Evolutionary conservation across 2,329 filamentous ascomycete species (phyloP).

Genomic region (Monilinia fructicola): DNA sequence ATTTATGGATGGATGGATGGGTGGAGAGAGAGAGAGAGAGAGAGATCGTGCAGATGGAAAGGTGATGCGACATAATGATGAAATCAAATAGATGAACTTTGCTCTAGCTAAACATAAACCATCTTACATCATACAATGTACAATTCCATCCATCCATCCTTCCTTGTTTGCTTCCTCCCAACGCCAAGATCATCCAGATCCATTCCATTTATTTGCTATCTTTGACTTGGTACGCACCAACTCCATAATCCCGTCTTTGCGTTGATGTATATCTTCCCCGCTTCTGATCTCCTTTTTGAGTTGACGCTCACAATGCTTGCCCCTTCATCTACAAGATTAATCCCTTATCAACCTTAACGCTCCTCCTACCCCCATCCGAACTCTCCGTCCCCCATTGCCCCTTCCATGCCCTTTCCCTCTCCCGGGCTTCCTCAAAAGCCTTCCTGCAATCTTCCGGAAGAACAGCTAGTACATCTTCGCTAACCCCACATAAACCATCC

Average conservation of each 20-base stretch:
- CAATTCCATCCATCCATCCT: background rate
- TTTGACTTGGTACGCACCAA: background rate
- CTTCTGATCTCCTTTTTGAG: too few species aligned
- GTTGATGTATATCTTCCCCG: background rate
- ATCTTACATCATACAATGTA: background rate
- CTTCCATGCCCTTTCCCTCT: slow-evolving; percentile 70
- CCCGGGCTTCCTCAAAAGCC: slow-evolving; percentile 68
- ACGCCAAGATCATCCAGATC: background rate
- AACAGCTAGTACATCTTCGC: slow-evolving; percentile 63
- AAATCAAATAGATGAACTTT: too few species aligned
- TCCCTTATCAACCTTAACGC: slow-evolving; percentile 62
- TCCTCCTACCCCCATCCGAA: slow-evolving; percentile 52
- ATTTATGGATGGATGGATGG: too few species aligned
- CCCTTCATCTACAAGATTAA: slow-evolving; percentile 22
- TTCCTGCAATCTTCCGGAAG: slow-evolving; percentile 68
- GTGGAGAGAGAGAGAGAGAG: too few species aligned
- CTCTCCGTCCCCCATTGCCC: slow-evolving; percentile 70
- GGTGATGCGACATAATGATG: too few species aligned
- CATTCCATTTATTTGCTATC: background rate
- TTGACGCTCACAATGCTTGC: too few species aligned
- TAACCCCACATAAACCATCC: slow-evolving; percentile 61
- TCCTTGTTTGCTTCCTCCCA: background rate
- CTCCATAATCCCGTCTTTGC: background rate
- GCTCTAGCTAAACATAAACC: too few species aligned
- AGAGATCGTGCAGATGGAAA: too few species aligned